Conservation (phyloP, 2,329 filamentous ascomycete genomes). For the Cladosporium sp. region DNA sequence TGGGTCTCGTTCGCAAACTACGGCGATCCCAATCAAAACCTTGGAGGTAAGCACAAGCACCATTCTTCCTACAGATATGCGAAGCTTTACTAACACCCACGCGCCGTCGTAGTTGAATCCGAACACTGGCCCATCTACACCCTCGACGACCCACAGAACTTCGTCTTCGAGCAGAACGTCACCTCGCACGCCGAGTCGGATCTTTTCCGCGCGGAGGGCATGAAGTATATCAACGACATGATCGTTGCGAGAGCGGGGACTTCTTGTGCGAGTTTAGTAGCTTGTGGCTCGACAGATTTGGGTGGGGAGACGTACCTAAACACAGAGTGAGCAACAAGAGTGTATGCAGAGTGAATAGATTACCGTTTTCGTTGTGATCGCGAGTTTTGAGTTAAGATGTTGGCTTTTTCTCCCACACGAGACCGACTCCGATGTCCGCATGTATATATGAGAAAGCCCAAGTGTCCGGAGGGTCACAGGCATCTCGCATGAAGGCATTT, state of each 20-base stretch:
- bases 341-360: too few species aligned
- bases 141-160: constrained; percentile 38
- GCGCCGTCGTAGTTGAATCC: constrained; percentile 20
- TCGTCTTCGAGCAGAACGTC: constrained; percentile 50
- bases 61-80: background rate
- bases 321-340: too few species aligned
- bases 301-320: constrained; percentile 11
- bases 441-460: too few species aligned
- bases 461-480: too few species aligned
- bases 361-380: too few species aligned
- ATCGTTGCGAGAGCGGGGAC: constrained; percentile 27
- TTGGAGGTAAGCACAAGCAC: constrained; percentile 25
- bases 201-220: constrained; percentile 46
- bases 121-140: constrained; percentile 45
- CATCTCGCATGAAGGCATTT: too few species aligned
- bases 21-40: constrained; percentile 42
- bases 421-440: too few species aligned
- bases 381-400: too few species aligned
- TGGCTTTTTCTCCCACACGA: too few species aligned
- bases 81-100: constrained; percentile 23
- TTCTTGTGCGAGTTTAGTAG: background rate
- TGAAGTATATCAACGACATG: constrained; percentile 40
- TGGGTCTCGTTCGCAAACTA: constrained; percentile 55
- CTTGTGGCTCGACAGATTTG: background rate
- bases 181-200: constrained; percentile 42